Conservation (phyloP, 768 basidiomycete species). For the Hirschioporus abietinus region DNA sequence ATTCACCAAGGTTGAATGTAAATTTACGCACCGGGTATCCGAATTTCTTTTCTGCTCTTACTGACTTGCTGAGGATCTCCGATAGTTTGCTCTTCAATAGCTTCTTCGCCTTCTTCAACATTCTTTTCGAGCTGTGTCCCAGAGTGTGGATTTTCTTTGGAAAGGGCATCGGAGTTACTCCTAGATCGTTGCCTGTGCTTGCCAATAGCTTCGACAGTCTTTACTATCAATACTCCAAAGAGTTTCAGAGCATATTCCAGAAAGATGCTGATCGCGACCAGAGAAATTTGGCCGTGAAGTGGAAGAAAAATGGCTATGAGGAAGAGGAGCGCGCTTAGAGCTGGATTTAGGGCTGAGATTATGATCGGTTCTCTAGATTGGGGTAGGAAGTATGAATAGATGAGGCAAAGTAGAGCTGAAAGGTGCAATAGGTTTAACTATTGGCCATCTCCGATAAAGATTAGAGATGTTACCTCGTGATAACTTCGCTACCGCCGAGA, state of each 20-base stretch:
- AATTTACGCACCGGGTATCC: not conserved
- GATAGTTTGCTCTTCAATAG: not conserved
- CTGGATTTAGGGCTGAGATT: constrained; percentile 7
- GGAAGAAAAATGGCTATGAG: constrained; percentile 17
- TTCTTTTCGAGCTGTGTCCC: not conserved
- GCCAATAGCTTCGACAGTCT: constrained; percentile 15
- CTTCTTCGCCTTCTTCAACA: not conserved
- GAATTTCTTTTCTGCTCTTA: not conserved
- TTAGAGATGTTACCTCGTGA: constrained; percentile 9
- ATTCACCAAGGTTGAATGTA: too few relatives aligned
- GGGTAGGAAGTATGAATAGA: constrained; percentile 16
- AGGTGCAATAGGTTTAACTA: not conserved
- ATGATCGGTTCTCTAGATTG: constrained; percentile 14
- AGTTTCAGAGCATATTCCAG: constrained; percentile 13
- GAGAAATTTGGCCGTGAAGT: constrained; percentile 14
- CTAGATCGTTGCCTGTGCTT: not conserved
- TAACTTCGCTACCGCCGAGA: constrained; percentile 17
- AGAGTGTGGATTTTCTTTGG: not conserved
- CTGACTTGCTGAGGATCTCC: not conserved
- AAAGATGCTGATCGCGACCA: constrained; percentile 12
- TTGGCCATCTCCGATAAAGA: not conserved
- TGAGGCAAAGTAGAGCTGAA: constrained; percentile 7
- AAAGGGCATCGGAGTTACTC: not conserved
- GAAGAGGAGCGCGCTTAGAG: constrained; percentile 11
- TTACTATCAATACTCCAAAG: constrained; percentile 14